phyloP scores from a whole-genome alignment of 306 rosid genomes.

The Quercus aquifolioides region DNA sequence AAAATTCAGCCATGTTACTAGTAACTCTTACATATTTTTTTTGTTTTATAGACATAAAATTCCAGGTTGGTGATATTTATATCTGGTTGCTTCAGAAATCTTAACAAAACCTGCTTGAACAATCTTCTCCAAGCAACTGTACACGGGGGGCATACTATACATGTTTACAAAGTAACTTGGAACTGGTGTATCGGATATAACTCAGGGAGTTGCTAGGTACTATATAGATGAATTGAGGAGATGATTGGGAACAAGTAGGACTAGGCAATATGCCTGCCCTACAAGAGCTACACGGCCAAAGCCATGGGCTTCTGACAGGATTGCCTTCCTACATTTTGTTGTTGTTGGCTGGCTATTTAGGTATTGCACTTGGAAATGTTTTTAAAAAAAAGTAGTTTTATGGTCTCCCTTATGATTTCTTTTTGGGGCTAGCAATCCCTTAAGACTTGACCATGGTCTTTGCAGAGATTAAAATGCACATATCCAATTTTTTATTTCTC shows the following conservation, averaged over 20 bases:
- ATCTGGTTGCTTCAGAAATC: not conserved
- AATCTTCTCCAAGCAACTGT: not conserved
- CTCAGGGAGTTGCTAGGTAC: not conserved
- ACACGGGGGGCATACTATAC: not conserved
- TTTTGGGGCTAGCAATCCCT: no score
- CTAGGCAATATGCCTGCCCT: no score
- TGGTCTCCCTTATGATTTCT: no score
- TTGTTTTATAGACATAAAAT: not conserved
- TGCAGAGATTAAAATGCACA: no score
- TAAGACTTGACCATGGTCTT: no score
- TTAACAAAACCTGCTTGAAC: not conserved
- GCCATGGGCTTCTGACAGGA: no score
- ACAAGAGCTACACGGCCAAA: no score
- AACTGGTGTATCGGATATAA: not conserved
- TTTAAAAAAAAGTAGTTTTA: no score
- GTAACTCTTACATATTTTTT: not conserved
- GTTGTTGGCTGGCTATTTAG: no score
- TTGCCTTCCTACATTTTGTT: no score
- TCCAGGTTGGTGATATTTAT: not conserved
- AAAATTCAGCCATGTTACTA: constrained; percentile 28
- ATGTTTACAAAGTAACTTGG: not conserved
- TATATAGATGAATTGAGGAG: not conserved
- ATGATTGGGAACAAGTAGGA: not conserved
- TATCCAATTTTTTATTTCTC: no score
- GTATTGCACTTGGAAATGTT: no score